These are phyloP conservation scores for Ilex paraguariensis DNA, from an alignment of 305 asterid species.

Conservation along the genomic window DNA sequence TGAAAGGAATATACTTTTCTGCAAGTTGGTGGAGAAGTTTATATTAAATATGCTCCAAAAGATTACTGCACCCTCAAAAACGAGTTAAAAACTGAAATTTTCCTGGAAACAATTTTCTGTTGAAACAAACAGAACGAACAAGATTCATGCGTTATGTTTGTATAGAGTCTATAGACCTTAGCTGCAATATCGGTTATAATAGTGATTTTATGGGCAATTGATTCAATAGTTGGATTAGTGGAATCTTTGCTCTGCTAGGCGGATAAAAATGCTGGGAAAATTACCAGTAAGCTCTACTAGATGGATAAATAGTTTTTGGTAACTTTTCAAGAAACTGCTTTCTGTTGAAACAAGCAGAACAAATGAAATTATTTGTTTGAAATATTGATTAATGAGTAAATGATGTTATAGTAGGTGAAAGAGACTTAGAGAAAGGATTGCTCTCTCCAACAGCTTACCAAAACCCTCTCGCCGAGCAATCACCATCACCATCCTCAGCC, in stretches of 20 bases:
- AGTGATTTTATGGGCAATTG: not conserved
- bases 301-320: not conserved
- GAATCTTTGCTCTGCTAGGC: no score
- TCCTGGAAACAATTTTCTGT: no score
- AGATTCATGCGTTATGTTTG: no score
- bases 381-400: not conserved
- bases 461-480: conserved; percentile 1
- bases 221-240: not conserved
- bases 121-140: no score
- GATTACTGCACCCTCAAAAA: no score
- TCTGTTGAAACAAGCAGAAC: not conserved
- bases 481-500: conserved; percentile 6
- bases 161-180: not conserved
- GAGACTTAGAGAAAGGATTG: not conserved
- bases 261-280: no score
- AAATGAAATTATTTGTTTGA: not conserved
- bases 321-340: not conserved
- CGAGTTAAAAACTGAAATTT: no score
- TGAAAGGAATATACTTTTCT: no score
- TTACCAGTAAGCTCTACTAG: not conserved
- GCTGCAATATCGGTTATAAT: not conserved
- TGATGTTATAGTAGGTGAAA: not conserved
- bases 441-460: not conserved
- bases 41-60: no score
- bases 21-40: no score